Evolutionary conservation across 1,284 basidiomycete species (phyloP).

Genomic region (Tilletiopsis washingtonensis): DNA sequence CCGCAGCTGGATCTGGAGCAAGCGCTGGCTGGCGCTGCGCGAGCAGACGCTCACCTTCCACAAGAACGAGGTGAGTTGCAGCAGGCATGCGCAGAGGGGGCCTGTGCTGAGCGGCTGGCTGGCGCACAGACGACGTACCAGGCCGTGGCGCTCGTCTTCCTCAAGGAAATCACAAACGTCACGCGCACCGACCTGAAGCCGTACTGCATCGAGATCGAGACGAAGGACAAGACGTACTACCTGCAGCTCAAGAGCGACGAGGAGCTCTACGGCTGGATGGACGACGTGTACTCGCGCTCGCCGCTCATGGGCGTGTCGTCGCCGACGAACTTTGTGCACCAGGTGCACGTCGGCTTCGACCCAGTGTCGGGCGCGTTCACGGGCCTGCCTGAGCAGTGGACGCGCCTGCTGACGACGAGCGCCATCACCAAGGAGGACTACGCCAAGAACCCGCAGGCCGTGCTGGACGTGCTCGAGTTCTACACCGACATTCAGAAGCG

Average conservation of each 20-base stretch:
- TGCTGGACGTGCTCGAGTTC: conserved; percentile 93
- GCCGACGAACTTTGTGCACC: conserved; percentile 95
- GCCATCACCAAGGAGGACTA: conserved; percentile 98
- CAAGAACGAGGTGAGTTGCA: conserved; percentile 70
- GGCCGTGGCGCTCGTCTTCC: conserved; percentile 59
- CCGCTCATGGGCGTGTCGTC: conserved; percentile 86
- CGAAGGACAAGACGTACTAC: conserved; percentile 67
- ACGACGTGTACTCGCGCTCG: conserved; percentile 86
- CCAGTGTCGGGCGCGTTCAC: conserved; percentile 88
- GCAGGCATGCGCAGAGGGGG: not conserved
- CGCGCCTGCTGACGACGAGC: conserved; percentile 83
- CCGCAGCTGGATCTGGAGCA: conserved; percentile 81
- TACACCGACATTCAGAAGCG: conserved; percentile 95
- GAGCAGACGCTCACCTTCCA: conserved; percentile 74
- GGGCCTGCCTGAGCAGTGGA: conserved; percentile 95
- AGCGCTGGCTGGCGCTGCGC: conserved; percentile 80
- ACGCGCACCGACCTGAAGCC: conserved; percentile 87
- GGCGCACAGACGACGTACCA: conserved; percentile 58
- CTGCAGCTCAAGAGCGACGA: conserved; percentile 86
- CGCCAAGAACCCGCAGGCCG: conserved; percentile 90
- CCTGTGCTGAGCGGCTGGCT: no score
- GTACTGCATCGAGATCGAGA: conserved; percentile 70
- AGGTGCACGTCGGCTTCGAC: conserved; percentile 96
- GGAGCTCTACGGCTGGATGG: conserved; percentile 91
- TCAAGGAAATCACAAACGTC: conserved; percentile 75